Base-by-base conservation (phyloP, 1,284 basidiomycete genomes). In the Xanthoconium separans region DNA sequence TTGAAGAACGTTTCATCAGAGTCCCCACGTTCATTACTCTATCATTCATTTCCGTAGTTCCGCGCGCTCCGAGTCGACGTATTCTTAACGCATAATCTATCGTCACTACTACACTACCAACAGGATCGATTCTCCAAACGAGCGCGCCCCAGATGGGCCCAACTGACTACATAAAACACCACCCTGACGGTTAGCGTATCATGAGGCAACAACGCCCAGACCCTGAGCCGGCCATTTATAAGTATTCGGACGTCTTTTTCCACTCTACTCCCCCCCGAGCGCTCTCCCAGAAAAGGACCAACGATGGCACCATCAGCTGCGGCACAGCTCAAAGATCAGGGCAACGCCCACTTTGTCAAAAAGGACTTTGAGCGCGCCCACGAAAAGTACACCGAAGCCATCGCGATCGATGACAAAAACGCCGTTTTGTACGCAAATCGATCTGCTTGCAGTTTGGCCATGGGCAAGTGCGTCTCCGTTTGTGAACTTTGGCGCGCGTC, bases 11-110 rank as follows among this genome's bases (percentile, higher is more conserved):
- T 39, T 34, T 39, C 18, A 39, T 53, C 45, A 48, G 31, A n/a
- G 27, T 47, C 50, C 55, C 27, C 65, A 56, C 63, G 33, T 45
- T 66, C 62, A 42, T 65, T 66, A 27, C 27, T 6, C 27, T 49
- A n/a, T 44, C 62, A 37, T 42, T 61, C 48, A 43, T 58, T 61
- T 50, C 47, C 34, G 49, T 44, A 50, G 33, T 42, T n/a, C 41
- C 29, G 51, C 36, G 18, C 18, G 34, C 43, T n/a, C n/a, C n/a
- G n/a, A n/a, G n/a, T 39, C 47, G 47, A 44, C 45, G 50, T 61
- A 51, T 24, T 39, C 34, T 7, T 55, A 58, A 18, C 29, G 8
- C 8, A 34, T 34, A 15, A 34, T 16, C 15, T 16, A 2, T 6
- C 8, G 16, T 6, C 31, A 33, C 13, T 42, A 57, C 47, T 51